Percentiles rank a stretch among this genome's conserved stretches.
These are phyloP conservation scores for Coleophoma cylindrospora DNA, from an alignment of 2,329 filamentous ascomycete species.

Conservation along the genomic window DNA sequence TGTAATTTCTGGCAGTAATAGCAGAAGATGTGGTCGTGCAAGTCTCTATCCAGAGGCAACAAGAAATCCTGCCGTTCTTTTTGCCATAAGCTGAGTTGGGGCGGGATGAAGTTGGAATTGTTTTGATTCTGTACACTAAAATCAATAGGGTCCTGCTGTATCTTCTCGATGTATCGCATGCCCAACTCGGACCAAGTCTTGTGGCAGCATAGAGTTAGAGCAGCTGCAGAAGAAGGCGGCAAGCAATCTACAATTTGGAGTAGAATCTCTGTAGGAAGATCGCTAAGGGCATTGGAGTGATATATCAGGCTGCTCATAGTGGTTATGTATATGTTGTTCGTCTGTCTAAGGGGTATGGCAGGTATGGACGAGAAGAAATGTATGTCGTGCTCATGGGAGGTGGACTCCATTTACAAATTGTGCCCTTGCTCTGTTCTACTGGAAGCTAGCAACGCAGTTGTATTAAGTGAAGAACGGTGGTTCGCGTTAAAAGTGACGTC, in stretches of 20 bases:
- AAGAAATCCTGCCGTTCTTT: not conserved
- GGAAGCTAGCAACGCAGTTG: too few relatives aligned
- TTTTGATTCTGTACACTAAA: not conserved
- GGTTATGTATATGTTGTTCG: not conserved
- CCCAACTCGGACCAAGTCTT: not conserved
- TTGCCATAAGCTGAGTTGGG: not conserved
- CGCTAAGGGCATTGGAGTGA: not conserved
- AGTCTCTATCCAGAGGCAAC: not conserved
- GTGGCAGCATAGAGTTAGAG: not conserved
- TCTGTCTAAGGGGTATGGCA: too few relatives aligned
- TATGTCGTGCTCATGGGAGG: too few relatives aligned
- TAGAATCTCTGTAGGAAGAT: not conserved
- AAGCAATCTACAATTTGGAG: not conserved
- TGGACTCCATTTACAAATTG: too few relatives aligned
- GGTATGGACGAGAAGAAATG: too few relatives aligned
- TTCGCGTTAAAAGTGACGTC: too few relatives aligned
- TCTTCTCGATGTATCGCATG: not conserved
- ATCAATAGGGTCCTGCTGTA: not conserved
- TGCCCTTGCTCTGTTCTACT: too few relatives aligned
- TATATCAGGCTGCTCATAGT: not conserved
- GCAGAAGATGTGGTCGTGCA: not conserved
- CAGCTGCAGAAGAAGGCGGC: not conserved
- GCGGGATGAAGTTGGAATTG: not conserved
- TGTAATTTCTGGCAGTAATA: not conserved
- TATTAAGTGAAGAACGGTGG: too few relatives aligned